phyloP scores from a whole-genome alignment of 768 basidiomycete genomes.

The Kwoniella dendrophila region DNA sequence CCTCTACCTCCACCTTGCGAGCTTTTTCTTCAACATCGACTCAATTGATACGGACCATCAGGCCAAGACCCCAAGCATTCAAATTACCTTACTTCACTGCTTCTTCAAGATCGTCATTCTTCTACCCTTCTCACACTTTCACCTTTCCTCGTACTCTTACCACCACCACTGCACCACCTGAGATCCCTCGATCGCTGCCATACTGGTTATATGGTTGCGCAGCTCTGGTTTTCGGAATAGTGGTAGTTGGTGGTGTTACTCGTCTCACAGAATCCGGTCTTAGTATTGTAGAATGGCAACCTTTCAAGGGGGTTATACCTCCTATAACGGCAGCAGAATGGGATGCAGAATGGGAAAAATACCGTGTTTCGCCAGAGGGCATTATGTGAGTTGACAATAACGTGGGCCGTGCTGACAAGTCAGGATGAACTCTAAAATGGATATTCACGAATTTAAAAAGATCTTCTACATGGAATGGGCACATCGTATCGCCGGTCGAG shows the following conservation, averaged over 20 bases:
- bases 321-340: slow-evolving; percentile 76
- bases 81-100: slow-evolving; percentile 25
- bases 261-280: slow-evolving; percentile 95
- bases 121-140: slow-evolving; percentile 25
- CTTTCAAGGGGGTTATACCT: slow-evolving; percentile 83
- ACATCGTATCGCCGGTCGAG: slow-evolving; percentile 87
- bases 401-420: slow-evolving; percentile 12
- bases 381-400: slow-evolving; percentile 68
- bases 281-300: slow-evolving; percentile 97
- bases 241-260: slow-evolving; percentile 94
- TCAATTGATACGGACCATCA: neutral
- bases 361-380: slow-evolving; percentile 92
- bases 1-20: slow-evolving; percentile 5
- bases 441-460: slow-evolving; percentile 85
- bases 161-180: slow-evolving; percentile 2
- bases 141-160: slow-evolving; percentile 13
- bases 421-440: slow-evolving; percentile 86
- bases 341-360: slow-evolving; percentile 84
- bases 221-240: slow-evolving; percentile 82
- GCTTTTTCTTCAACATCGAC: slow-evolving; percentile 7
- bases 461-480: slow-evolving; percentile 99
- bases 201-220: slow-evolving; percentile 85
- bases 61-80: slow-evolving; percentile 9
- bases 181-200: slow-evolving; percentile 59
- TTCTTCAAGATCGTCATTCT: slow-evolving; percentile 18